A percentile compares a stretch with the other conserved stretches of the same genome.
Evolutionary conservation across 768 basidiomycete species (phyloP).

Genomic region (Holtermannia corniformis): DNA sequence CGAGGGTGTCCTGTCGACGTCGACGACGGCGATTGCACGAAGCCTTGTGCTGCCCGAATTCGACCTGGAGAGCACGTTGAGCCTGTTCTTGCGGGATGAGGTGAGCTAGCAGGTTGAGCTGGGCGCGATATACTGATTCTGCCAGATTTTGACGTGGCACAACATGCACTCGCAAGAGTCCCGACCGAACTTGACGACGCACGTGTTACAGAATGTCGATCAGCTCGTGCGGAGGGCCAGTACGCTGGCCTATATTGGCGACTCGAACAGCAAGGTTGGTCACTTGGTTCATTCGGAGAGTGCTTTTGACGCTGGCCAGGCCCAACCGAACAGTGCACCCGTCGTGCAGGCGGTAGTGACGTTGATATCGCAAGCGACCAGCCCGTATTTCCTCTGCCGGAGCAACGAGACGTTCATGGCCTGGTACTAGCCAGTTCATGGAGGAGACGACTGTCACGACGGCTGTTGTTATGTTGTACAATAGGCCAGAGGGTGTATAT

Average conservation of each 20-base stretch:
- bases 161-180: constrained; percentile 31
- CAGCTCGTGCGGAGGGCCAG: constrained; percentile 33
- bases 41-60: constrained; percentile 90
- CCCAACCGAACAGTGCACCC: constrained; percentile 49
- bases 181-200: constrained; percentile 30
- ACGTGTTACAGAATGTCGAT: constrained; percentile 36
- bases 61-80: constrained; percentile 84
- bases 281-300: not conserved
- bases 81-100: constrained; percentile 87
- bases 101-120: constrained; percentile 64
- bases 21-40: constrained; percentile 82
- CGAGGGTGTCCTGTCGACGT: constrained; percentile 77
- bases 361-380: constrained; percentile 74
- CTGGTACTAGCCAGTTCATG: constrained; percentile 52
- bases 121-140: constrained; percentile 44
- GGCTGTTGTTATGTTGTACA: no score
- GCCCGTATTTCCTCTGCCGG: constrained; percentile 71
- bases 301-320: not conserved
- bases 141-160: constrained; percentile 25
- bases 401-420: constrained; percentile 78
- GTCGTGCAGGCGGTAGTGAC: constrained; percentile 66
- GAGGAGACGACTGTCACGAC: not conserved
- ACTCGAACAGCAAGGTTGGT: constrained; percentile 34
- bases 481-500: no score
- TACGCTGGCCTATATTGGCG: constrained; percentile 34